Base-by-base conservation (phyloP, 2,329 filamentous ascomycete species). In the Seiridium cupressi region DNA sequence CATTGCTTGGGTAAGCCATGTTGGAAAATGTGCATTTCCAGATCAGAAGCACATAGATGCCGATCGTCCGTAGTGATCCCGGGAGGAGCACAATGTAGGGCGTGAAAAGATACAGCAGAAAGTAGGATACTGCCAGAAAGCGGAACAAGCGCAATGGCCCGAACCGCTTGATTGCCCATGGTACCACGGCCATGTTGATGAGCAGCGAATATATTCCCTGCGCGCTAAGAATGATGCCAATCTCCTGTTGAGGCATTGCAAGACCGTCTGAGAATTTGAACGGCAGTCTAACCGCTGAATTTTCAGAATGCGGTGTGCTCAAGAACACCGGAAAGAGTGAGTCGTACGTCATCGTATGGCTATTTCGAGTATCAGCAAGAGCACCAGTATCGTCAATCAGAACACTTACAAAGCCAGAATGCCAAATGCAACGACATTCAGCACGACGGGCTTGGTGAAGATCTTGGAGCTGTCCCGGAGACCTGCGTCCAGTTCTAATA, bases 261-360 rank as follows among this genome's bases (percentile, higher is more conserved):
- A 97, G 94, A 18, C 95, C 94, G 61, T 92, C 92, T 3, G 87
- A 87, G 67, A 99, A 98, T 68, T 90, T 89, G 80, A 99, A 95
- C 0, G 94, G 94, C 2, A 97, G 83, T 10, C 77, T 82, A 64
- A 68, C 80, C 18, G 36, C 40, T 13, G 34, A 26, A 9, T 44
- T 49, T 18, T 59, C 57, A 35, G 38, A 34, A 35, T 53, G 49
- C 10, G 47, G 48, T 13, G 57, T 59, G 44, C 48, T 94, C 70
- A 99, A 86, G 67, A 99, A 92, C 2, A 97, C 91, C 0, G 95
- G 94, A 67, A 98, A 88, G 54, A 98, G 84, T 70, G 97, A 91
- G 75, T 99, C 95, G 68, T 96, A 95, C 0, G 93, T 96, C 76
- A 99, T 97, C 10, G 94, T 97, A 77, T 98, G 94, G 78, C 93